phyloP scores from a whole-genome alignment of 352 stramenopile genomes.

The Phytophthora fragariae region DNA sequence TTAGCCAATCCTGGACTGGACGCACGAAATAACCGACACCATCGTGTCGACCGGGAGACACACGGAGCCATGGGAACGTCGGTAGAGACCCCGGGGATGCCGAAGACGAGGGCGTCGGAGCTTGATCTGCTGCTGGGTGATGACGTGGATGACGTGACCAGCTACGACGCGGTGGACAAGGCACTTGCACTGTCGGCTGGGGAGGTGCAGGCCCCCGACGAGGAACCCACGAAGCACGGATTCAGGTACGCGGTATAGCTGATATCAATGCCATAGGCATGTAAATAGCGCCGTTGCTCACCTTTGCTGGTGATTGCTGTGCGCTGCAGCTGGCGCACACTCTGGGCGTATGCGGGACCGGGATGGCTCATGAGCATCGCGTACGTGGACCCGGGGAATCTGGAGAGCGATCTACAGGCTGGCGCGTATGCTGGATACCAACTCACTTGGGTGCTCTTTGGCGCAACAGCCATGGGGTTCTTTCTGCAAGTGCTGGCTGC shows the following conservation, averaged over 20 bases:
- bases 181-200: slow-evolving; percentile 54
- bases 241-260: slow-evolving; percentile 28
- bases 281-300: background rate
- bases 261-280: background rate
- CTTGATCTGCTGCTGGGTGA: slow-evolving; percentile 42
- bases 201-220: slow-evolving; percentile 62
- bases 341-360: slow-evolving; percentile 86
- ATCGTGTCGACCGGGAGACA: background rate
- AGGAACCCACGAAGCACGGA: slow-evolving; percentile 37
- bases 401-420: slow-evolving; percentile 95
- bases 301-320: background rate
- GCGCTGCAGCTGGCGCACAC: slow-evolving; percentile 61
- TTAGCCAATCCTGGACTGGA: slow-evolving; percentile 9
- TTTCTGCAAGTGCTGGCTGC: slow-evolving; percentile 95
- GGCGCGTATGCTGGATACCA: slow-evolving; percentile 91
- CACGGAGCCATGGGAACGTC: slow-evolving; percentile 19
- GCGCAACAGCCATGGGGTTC: slow-evolving; percentile 90
- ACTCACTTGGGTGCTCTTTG: slow-evolving; percentile 93
- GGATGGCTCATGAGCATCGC: slow-evolving; percentile 95
- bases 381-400: slow-evolving; percentile 96
- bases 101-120: slow-evolving; percentile 37
- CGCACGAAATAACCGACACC: slow-evolving; percentile 2
- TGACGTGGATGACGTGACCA: slow-evolving; percentile 30
- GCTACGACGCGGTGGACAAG: slow-evolving; percentile 66
- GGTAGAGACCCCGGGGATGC: slow-evolving; percentile 11